phyloP scores from a whole-genome alignment of 1,139 yeast species.

The Suhomyces yuchorum region DNA sequence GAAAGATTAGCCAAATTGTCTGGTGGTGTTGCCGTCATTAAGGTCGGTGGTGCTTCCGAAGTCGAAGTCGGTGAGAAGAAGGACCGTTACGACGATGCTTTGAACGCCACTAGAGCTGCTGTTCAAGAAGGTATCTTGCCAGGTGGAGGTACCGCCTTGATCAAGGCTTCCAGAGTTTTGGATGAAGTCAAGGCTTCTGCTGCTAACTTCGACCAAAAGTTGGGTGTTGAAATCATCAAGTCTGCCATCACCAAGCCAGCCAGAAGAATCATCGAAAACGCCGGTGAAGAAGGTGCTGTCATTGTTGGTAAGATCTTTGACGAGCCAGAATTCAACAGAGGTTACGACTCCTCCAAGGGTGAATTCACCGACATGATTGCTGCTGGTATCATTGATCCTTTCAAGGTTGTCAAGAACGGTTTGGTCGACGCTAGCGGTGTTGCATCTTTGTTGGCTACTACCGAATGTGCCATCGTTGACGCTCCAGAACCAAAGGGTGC shows the following conservation, averaged over 20 bases:
- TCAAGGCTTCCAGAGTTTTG: conserved; percentile 87
- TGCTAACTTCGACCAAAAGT: conserved; percentile 94
- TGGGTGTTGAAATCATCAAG: conserved; percentile 95
- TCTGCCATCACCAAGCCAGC: conserved; percentile 98
- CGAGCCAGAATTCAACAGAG: conserved; percentile 84
- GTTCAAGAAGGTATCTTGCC: conserved; percentile 99
- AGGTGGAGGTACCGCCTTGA: conserved; percentile 99
- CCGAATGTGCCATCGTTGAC: conserved; percentile 98
- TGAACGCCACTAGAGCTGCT: conserved; percentile 99
- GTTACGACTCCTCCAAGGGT: conserved; percentile 93
- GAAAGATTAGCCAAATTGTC: conserved; percentile 98
- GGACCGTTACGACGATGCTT: conserved; percentile 98
- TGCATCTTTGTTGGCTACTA: conserved; percentile 95
- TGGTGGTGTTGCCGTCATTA: conserved; percentile 98
- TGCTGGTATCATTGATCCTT: conserved; percentile 98
- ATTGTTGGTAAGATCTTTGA: conserved; percentile 94
- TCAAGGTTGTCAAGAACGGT: conserved; percentile 98
- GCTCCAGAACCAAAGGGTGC: conserved; percentile 89
- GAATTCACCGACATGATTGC: conserved; percentile 96
- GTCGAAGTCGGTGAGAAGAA: conserved; percentile 99
- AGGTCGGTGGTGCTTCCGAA: conserved; percentile 98
- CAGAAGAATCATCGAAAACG: conserved; percentile 93
- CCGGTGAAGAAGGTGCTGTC: conserved; percentile 98
- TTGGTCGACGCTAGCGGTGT: conserved; percentile 97
- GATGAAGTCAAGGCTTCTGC: conserved; percentile 67